A percentile compares a stretch with the other conserved stretches of the same genome.
phyloP scores from a whole-genome alignment of 1,284 basidiomycete genomes.

The Sanghuangporus sanghuang region DNA sequence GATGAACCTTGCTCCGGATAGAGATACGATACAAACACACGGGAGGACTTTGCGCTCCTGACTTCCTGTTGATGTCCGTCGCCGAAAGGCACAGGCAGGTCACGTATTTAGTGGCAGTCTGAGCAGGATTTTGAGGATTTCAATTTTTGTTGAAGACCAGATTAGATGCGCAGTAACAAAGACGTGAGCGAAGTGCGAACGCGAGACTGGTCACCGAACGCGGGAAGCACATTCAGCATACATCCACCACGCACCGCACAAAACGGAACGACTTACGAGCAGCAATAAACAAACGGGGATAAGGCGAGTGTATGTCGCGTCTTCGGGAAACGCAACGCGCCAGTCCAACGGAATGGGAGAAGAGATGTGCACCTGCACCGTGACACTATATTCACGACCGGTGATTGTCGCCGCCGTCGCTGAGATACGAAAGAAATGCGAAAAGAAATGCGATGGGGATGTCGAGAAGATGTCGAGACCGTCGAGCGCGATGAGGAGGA shows the following conservation, averaged over 20 bases:
- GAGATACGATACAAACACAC: neutral
- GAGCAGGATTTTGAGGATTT: neutral
- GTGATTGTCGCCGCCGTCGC: neutral
- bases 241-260: neutral
- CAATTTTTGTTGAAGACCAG: neutral
- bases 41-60: neutral
- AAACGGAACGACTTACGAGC: neutral
- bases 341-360: neutral
- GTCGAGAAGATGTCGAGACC: neutral
- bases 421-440: neutral
- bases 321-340: neutral
- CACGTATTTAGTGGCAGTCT: neutral
- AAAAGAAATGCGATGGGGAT: too few species aligned
- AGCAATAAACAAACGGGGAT: neutral
- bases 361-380: neutral
- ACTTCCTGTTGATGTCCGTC: neutral
- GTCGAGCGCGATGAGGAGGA: neutral
- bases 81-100: neutral
- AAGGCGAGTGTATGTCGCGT: neutral
- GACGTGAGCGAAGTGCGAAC: neutral
- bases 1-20: neutral
- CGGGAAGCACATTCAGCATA: neutral
- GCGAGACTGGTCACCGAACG: neutral
- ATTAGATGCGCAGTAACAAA: neutral
- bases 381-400: neutral